A percentile compares a stretch with the other conserved stretches of the same genome.
These are phyloP conservation scores for Clonostachys sp. DNA, from an alignment of 2,329 filamentous ascomycete species.

Conservation along the genomic window DNA sequence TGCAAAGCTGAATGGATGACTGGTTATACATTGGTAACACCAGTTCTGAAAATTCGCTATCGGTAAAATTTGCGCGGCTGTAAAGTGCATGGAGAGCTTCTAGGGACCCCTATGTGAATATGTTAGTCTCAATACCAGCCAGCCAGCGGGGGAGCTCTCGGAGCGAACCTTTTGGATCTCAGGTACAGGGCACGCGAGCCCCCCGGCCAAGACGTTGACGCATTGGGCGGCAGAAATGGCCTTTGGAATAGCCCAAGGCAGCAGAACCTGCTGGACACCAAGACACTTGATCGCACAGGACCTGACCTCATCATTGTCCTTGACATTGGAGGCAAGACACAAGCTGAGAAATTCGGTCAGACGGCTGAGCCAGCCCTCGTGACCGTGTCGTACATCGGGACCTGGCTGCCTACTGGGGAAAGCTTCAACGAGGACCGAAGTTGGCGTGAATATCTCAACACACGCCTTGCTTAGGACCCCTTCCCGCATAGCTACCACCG, in stretches of 20 bases:
- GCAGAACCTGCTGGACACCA: conserved; percentile 70
- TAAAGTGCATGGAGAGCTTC: conserved; percentile 84
- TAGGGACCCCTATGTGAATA: conserved; percentile 60
- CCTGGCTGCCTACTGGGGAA: conserved; percentile 69
- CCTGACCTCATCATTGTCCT: conserved; percentile 62
- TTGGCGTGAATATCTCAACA: conserved; percentile 89
- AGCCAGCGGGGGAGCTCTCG: no score
- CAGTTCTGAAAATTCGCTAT: conserved; percentile 73
- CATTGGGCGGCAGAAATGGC: conserved; percentile 69
- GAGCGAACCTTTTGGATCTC: conserved; percentile 64
- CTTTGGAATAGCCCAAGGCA: conserved; percentile 85
- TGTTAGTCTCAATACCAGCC: not conserved
- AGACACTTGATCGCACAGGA: conserved; percentile 72
- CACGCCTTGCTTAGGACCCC: conserved; percentile 82
- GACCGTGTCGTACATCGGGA: conserved; percentile 67
- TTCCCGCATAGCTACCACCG: conserved; percentile 77
- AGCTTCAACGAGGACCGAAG: conserved; percentile 66
- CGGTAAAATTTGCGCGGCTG: conserved; percentile 66
- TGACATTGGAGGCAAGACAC: conserved; percentile 63
- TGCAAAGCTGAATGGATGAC: conserved; percentile 67
- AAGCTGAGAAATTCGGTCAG: conserved; percentile 69
- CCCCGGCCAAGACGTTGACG: conserved; percentile 65
- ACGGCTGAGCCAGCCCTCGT: conserved; percentile 83
- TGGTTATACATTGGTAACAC: conserved; percentile 74
- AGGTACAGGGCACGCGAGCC: conserved; percentile 65